These are phyloP conservation scores for Pichia sp. DNA, from an alignment of 1,139 yeast species.

Conservation along the genomic window DNA sequence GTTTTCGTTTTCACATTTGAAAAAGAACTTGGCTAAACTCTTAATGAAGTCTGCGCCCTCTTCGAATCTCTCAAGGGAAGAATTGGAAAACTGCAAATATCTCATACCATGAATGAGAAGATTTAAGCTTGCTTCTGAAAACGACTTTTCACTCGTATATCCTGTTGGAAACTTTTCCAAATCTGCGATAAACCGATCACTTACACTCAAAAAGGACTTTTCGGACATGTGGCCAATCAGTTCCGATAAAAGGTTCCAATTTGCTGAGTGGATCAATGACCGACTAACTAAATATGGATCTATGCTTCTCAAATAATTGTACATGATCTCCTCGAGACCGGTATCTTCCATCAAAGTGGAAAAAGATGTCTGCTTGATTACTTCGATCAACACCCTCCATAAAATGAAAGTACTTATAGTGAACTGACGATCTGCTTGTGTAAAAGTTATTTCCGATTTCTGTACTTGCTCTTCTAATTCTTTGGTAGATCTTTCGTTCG, in stretches of 20 bases:
- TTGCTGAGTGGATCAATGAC: constrained; percentile 77
- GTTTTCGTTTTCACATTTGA: constrained; percentile 57
- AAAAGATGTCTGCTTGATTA: constrained; percentile 79
- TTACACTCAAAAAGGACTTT: constrained; percentile 76
- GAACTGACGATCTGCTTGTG: constrained; percentile 83
- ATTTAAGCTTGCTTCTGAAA: constrained; percentile 69
- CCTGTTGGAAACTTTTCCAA: constrained; percentile 70
- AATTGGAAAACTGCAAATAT: constrained; percentile 68
- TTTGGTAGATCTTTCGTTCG: constrained; percentile 14
- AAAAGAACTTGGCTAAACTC: constrained; percentile 80
- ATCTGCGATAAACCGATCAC: constrained; percentile 91
- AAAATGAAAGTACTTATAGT: constrained; percentile 81
- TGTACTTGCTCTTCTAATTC: constrained; percentile 42
- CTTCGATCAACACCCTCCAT: constrained; percentile 91
- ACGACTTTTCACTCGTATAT: constrained; percentile 31
- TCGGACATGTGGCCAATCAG: constrained; percentile 87
- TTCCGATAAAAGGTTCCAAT: constrained; percentile 91
- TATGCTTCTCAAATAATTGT: constrained; percentile 81
- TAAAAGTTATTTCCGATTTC: constrained; percentile 63
- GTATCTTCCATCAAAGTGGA: constrained; percentile 73
- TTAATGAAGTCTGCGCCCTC: constrained; percentile 84
- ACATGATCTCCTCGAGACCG: constrained; percentile 87
- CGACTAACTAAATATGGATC: constrained; percentile 68
- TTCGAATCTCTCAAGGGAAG: constrained; percentile 85
- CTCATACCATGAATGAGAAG: constrained; percentile 88